A percentile compares a stretch with the other conserved stretches of the same genome.
Conservation (phyloP, 2,329 filamentous ascomycete genomes). For the Epichloe coenophiala region DNA sequence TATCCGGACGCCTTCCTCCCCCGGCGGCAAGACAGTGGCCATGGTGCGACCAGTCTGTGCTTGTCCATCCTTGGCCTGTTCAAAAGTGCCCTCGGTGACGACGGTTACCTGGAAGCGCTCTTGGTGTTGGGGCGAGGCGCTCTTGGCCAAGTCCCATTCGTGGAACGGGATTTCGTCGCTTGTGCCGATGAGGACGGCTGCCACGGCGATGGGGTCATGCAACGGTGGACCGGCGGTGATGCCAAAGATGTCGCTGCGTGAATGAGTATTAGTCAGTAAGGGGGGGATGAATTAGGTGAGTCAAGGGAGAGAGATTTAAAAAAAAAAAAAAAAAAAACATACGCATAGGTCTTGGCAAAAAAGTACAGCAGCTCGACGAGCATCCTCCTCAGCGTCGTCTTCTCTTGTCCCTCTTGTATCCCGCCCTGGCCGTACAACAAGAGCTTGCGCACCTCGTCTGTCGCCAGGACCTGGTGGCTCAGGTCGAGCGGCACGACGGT, state of each 20-base stretch:
- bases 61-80: constrained; percentile 42
- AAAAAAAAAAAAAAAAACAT: constrained; percentile 14
- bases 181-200: constrained; percentile 56
- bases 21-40: constrained; percentile 42
- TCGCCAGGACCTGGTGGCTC: constrained; percentile 82
- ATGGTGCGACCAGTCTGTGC: constrained; percentile 57
- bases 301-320: background rate
- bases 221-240: constrained; percentile 73
- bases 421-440: constrained; percentile 48
- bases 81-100: constrained; percentile 57
- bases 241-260: constrained; percentile 55
- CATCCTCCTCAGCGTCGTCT: constrained; percentile 57
- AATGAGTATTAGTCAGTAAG: background rate
- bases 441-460: constrained; percentile 49
- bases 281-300: background rate
- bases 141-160: constrained; percentile 32
- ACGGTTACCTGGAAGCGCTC: constrained; percentile 61
- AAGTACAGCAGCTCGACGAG: constrained; percentile 80
- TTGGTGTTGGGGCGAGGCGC: constrained; percentile 22
- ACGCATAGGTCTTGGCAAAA: constrained; percentile 77
- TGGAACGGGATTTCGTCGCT: constrained; percentile 42
- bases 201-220: constrained; percentile 86
- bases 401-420: constrained; percentile 26
- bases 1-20: constrained; percentile 56
- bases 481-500: constrained; percentile 78